phyloP scores from a whole-genome alignment of 2,329 filamentous ascomycete genomes.

The Colletotrichum karsti region DNA sequence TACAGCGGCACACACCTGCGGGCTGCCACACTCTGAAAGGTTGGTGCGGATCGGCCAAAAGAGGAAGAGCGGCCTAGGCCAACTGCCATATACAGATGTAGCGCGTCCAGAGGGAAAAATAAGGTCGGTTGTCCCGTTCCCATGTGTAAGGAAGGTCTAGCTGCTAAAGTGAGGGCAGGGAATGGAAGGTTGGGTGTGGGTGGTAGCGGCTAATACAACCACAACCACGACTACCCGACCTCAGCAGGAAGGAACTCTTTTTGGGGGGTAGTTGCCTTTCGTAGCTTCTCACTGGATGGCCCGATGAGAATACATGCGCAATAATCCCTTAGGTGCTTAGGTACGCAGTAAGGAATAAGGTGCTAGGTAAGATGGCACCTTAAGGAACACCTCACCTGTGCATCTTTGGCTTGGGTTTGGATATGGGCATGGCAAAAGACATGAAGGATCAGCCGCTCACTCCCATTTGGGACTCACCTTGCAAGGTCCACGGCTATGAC shows the following conservation, averaged over 20 bases:
- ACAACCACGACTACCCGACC: not conserved
- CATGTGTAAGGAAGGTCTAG: constrained; percentile 5
- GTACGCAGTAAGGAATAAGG: not conserved
- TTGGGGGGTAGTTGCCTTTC: not conserved
- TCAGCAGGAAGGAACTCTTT: not conserved
- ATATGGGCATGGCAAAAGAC: not conserved
- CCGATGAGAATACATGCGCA: no score
- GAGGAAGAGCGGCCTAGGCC: constrained; percentile 12
- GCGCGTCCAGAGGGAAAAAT: not conserved
- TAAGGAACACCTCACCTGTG: not conserved
- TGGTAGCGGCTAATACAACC: not conserved
- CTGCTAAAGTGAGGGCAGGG: not conserved
- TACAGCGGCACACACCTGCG: not conserved
- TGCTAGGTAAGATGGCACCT: not conserved
- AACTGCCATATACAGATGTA: constrained; percentile 15
- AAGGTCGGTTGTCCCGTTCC: not conserved
- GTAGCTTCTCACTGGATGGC: no score
- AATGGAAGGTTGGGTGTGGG: constrained; percentile 3
- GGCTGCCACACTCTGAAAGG: constrained; percentile 9
- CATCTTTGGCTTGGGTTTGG: not conserved
- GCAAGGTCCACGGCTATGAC: no score
- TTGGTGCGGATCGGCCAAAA: constrained; percentile 15
- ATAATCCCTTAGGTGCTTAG: no score
- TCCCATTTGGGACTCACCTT: not conserved
- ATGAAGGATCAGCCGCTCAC: not conserved